Base-by-base conservation (phyloP, 2,329 filamentous ascomycete species). In the Talaromyces sp. region DNA sequence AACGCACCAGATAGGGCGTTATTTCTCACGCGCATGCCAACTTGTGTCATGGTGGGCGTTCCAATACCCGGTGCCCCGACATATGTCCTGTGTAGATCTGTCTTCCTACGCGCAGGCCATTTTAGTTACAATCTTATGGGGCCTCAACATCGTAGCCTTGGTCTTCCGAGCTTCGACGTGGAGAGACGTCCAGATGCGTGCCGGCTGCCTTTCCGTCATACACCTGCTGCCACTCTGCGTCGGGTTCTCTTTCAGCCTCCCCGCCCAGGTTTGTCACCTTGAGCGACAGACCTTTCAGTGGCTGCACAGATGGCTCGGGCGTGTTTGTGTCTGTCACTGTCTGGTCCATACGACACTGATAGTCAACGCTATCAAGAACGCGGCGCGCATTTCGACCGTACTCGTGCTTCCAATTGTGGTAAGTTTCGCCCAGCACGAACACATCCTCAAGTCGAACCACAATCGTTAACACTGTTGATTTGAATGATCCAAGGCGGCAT, bases 161-260 rank as follows among this genome's bases (percentile, higher is more conserved):
- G 24, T 14, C 40, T 27, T 43, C 24, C 14, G 24, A 24, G 24
- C 24, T 4, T 27, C 22, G n/a, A 17, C 14, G 13, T 43, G 40
- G 40, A 27, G 20, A 16, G 40, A 43, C 7, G 40, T 43, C n/a
- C 40, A 43, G 40, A 43, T 29, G 40, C 40, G 40, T 29, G 40
- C 40, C 6, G 40, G 1, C 22, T 13, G 40, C 40, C 24, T 43
- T 29, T 24, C 40, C 16, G 40, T 43, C 2, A 43, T 27, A 2
- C 40, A 43, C 24, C 40, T 43, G 19, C 14, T 43, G 22, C 24
- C 40, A n/a, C 40, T 43, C 13, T 43, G 40, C 22, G 19, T 27
- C 24, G 40, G 40, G 3, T 43, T 43, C n/a, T 29, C 20, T 27
- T 10, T 43, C 24, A 14, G 19, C 13, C n/a, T 43, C 16, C 40